Base-by-base conservation (phyloP, 768 basidiomycete species). In the Megacollybia marginata region DNA sequence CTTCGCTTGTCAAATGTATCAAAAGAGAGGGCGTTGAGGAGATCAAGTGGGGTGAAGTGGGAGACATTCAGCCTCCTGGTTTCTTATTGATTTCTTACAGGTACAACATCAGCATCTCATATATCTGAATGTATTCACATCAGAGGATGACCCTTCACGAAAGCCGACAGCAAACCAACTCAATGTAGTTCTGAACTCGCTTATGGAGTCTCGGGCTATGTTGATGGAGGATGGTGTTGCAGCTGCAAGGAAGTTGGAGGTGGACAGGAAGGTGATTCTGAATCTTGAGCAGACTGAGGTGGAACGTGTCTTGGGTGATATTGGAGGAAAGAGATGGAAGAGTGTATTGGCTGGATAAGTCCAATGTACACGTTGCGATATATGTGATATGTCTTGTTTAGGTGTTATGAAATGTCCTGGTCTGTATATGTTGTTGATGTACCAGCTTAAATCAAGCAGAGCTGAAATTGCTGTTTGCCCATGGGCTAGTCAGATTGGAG, bases 11-110 rank as follows among this genome's bases (percentile, higher is more conserved):
- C 20, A 85, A 87, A 57, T 92, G 90, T 60, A 76, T 90, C 42
- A 82, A 83, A 62, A 74, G 87, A 42, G 84, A 88, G 53, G 93
- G 93, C 23, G 77, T 97, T 0, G 85, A 91, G 47, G 91, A 93
- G 67, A 84, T 97, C 44, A 80, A 80, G 57, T 93, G 88, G 88
- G 75, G 76, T 23, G 85, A 90, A 54, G 87, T 92, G 48, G 52
- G 77, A 67, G 16, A 52, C 23, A 13, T 33, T 31, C 20, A 4
- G 48, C 18, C n/a, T 46, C 38, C 32, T 48, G 11, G 46, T 44
- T 48, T 50, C 48, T 33, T 49, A 10, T 31, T 48, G 6, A 33
- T 32, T 38, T 42, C 33, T 36, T 49, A 6, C 54, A 88, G 88
- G 73, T 94, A 38, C 76, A 82, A 51, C 72, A 83, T 48, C 92